phyloP scores from a whole-genome alignment of 805 yeast species.

The Candida oleophila region DNA sequence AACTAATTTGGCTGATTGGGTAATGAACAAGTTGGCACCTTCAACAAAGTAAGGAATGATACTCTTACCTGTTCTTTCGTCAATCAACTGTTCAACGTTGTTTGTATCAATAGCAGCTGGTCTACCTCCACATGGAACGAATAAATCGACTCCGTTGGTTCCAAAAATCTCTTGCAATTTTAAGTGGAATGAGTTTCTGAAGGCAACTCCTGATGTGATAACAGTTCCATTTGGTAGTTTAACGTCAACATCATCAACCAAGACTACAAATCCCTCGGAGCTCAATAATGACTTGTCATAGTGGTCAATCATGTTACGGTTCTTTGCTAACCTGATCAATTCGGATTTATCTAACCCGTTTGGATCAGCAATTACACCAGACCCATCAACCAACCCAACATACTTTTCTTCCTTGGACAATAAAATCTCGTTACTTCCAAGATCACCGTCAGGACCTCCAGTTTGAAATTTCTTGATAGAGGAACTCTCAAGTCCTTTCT shows the following conservation, averaged over 20 bases:
- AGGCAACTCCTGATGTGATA: constrained; percentile 80
- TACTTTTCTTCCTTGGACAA: constrained; percentile 81
- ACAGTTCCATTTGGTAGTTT: constrained; percentile 73
- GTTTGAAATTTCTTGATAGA: constrained; percentile 83
- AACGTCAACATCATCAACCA: constrained; percentile 82
- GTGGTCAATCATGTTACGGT: constrained; percentile 69
- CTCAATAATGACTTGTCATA: constrained; percentile 70
- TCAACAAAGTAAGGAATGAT: constrained; percentile 88
- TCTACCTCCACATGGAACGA: constrained; percentile 99
- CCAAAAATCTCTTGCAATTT: constrained; percentile 63
- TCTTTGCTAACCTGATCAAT: constrained; percentile 72
- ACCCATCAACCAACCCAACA: constrained; percentile 90
- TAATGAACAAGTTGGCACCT: constrained; percentile 94
- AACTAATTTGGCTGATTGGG: constrained; percentile 87
- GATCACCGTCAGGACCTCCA: constrained; percentile 99
- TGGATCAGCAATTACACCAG: constrained; percentile 93
- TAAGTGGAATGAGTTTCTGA: constrained; percentile 89
- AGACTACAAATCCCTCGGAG: constrained; percentile 72
- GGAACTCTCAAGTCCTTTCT: constrained; percentile 59
- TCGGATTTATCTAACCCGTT: constrained; percentile 82
- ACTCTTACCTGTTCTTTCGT: constrained; percentile 71
- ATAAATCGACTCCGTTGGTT: constrained; percentile 65
- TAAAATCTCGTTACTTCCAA: constrained; percentile 92
- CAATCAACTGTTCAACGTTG: constrained; percentile 72
- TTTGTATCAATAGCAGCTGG: constrained; percentile 92